Conservation (phyloP, 495 filamentous ascomycete genomes). For the Melanomma pulvis-pyrius region DNA sequence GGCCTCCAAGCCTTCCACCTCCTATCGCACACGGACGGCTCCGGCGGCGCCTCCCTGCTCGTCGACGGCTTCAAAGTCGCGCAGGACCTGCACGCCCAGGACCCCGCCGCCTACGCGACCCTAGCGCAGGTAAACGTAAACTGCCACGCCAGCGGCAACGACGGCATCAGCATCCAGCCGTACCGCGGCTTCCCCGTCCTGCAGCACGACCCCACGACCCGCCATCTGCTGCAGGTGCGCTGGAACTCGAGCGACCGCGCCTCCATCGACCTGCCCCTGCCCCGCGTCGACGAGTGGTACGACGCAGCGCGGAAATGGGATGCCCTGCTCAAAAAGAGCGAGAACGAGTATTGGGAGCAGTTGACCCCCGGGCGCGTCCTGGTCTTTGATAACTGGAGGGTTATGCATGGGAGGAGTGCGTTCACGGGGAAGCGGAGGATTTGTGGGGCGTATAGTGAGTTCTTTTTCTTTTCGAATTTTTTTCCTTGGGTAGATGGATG, state of each 20-base stretch:
- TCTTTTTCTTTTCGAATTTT: background rate
- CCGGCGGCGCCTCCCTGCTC: conserved; percentile 72
- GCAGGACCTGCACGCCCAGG: conserved; percentile 52
- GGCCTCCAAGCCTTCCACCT: conserved; percentile 90
- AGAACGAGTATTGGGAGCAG: conserved; percentile 72
- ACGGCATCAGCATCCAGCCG: conserved; percentile 76
- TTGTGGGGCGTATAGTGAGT: conserved; percentile 85
- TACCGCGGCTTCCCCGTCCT: conserved; percentile 68
- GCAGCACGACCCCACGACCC: conserved; percentile 49
- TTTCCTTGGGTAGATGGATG: conserved; percentile 34
- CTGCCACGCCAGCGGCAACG: conserved; percentile 82
- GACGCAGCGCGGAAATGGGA: conserved; percentile 58
- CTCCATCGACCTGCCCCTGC: conserved; percentile 50
- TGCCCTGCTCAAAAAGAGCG: conserved; percentile 47
- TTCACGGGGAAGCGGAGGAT: conserved; percentile 85
- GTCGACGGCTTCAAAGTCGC: conserved; percentile 84
- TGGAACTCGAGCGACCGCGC: conserved; percentile 94
- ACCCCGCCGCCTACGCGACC: conserved; percentile 53
- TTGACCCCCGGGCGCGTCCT: conserved; percentile 76
- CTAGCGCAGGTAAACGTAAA: conserved; percentile 60
- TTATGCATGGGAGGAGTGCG: conserved; percentile 78
- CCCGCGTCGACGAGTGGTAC: conserved; percentile 67
- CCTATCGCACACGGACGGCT: conserved; percentile 69
- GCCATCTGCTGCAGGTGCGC: conserved; percentile 65
- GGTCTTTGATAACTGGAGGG: conserved; percentile 97